Conservation (phyloP, 1,139 yeast genomes). For the Magnusiomyces ingens region DNA sequence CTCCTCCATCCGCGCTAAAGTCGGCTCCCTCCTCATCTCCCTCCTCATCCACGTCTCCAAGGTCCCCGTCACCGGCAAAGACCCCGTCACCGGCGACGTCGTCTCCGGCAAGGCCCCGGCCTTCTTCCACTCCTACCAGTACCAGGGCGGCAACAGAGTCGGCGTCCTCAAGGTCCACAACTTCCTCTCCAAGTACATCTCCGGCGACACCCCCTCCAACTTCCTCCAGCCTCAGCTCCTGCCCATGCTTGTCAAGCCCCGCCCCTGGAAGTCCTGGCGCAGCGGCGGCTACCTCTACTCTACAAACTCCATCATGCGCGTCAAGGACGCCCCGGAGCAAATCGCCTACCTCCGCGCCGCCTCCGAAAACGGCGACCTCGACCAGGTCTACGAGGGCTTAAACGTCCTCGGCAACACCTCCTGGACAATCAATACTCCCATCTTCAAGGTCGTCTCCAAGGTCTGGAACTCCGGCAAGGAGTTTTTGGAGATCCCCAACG, state of each 20-base stretch:
- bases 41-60: conserved; percentile 75
- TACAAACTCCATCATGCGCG: conserved; percentile 58
- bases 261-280: conserved; percentile 76
- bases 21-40: conserved; percentile 77
- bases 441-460: conserved; percentile 62
- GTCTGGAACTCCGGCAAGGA: conserved; percentile 84
- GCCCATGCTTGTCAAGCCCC: conserved; percentile 89
- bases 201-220: conserved; percentile 59
- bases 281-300: conserved; percentile 79
- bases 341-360: conserved; percentile 83
- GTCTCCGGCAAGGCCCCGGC: conserved; percentile 82
- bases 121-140: conserved; percentile 81
- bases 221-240: conserved; percentile 79
- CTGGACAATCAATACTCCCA: conserved; percentile 80
- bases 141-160: conserved; percentile 64
- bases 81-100: conserved; percentile 64
- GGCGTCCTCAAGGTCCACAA: conserved; percentile 80
- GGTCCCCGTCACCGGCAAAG: conserved; percentile 67
- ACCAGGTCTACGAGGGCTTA: conserved; percentile 67
- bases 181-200: conserved; percentile 55
- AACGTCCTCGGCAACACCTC: conserved; percentile 84
- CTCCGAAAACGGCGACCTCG: conserved; percentile 58
- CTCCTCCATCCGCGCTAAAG: conserved; percentile 59
- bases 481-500: conserved; percentile 73
- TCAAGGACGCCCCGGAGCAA: conserved; percentile 86